Evolutionary conservation across 257 asterid species (phyloP).

Genomic region (Salvia rosmarinus): DNA sequence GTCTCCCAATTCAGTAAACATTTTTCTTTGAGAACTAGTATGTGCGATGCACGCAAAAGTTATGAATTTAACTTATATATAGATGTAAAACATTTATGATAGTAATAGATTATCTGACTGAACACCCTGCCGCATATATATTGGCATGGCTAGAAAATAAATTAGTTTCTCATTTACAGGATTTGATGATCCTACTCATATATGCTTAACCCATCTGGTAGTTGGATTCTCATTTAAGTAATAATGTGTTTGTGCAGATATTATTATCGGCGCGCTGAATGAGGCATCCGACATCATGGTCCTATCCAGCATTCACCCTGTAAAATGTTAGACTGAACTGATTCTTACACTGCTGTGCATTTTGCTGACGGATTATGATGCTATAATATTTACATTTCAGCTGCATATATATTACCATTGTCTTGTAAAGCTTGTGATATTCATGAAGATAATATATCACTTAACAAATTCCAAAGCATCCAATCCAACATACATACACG

Average conservation of each 20-base stretch:
- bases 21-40: not conserved
- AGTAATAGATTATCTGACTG: not conserved
- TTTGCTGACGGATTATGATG: conserved; percentile 2
- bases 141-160: not conserved
- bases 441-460: not conserved
- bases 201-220: not conserved
- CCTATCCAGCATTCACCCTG: not conserved
- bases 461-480: not conserved
- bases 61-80: too few species aligned
- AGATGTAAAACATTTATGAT: too few species aligned
- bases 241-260: conserved; percentile 54
- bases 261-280: conserved; percentile 64
- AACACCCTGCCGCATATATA: conserved; percentile 2
- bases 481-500: conserved; percentile 1
- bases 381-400: not conserved
- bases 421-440: conserved; percentile 15
- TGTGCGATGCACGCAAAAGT: too few species aligned
- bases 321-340: conserved; percentile 3
- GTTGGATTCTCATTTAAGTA: conserved; percentile 22
- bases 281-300: conserved; percentile 30
- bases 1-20: not conserved
- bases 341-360: not conserved
- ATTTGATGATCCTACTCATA: not conserved
- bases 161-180: conserved; percentile 17
- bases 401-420: not conserved